phyloP scores from a whole-genome alignment of 1,284 basidiomycete genomes.

The Moesziomyces aphidis region DNA sequence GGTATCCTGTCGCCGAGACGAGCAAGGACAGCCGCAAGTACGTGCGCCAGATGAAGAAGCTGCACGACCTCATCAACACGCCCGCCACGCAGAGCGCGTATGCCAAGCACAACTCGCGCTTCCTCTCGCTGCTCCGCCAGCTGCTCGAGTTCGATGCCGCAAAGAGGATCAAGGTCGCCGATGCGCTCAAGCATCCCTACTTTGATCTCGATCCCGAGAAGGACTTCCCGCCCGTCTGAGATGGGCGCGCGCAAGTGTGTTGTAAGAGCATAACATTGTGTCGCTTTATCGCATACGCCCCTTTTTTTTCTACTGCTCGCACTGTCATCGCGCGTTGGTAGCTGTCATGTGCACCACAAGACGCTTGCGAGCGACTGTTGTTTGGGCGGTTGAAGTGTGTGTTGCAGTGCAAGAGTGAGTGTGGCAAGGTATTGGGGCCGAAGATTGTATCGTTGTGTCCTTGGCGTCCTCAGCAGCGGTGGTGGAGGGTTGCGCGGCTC shows the following conservation, averaged over 20 bases:
- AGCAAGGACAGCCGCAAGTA: slow-evolving; percentile 92
- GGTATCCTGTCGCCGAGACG: slow-evolving; percentile 90
- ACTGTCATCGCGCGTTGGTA: too few relatives aligned
- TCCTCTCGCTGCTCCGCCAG: slow-evolving; percentile 86
- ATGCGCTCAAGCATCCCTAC: slow-evolving; percentile 65
- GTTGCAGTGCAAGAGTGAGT: too few relatives aligned
- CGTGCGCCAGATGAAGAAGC: slow-evolving; percentile 83
- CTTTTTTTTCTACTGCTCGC: too few relatives aligned
- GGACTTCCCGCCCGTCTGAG: slow-evolving; percentile 56
- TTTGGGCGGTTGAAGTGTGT: too few relatives aligned
- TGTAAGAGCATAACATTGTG: too few relatives aligned
- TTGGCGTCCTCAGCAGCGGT: too few relatives aligned
- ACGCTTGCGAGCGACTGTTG: too few relatives aligned
- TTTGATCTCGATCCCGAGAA: slow-evolving; percentile 57
- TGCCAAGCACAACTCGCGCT: slow-evolving; percentile 75
- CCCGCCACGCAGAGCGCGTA: slow-evolving; percentile 40
- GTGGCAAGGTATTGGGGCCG: too few relatives aligned
- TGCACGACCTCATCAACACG: slow-evolving; percentile 85
- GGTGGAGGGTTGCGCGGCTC: too few relatives aligned
- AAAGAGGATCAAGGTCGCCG: slow-evolving; percentile 69
- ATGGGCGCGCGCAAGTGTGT: neutral
- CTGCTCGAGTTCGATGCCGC: slow-evolving; percentile 91
- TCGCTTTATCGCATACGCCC: too few relatives aligned
- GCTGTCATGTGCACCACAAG: too few relatives aligned
- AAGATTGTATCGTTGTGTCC: too few relatives aligned